phyloP scores from a whole-genome alignment of 2,329 filamentous ascomycete species.

The Microdochium bolleyi region DNA sequence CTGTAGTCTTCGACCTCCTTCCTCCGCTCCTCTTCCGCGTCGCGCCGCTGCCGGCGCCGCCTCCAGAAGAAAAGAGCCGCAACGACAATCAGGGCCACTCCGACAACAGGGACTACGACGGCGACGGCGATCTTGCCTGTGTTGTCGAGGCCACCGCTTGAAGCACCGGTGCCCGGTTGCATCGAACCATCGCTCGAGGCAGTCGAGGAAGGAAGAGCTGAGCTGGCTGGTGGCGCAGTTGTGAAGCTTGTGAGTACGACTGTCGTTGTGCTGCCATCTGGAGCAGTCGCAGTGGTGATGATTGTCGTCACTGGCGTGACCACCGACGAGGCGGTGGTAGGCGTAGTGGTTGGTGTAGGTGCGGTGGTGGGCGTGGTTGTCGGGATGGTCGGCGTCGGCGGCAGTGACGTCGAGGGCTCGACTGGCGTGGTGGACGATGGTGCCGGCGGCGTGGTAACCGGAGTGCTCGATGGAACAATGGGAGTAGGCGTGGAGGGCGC shows the following conservation, averaged over 20 bases:
- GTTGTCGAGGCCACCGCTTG: conserved; percentile 40
- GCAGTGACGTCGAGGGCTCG: conserved; percentile 3
- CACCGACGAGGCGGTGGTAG: conserved; percentile 3
- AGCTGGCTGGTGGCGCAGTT: conserved; percentile 5
- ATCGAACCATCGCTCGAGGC: conserved; percentile 9
- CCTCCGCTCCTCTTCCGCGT: conserved; percentile 76
- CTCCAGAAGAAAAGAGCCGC: conserved; percentile 79
- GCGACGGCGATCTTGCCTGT: conserved; percentile 80
- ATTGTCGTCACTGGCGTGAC: conserved; percentile 4
- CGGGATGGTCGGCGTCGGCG: conserved; percentile 3
- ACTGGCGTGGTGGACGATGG: conserved; percentile 4
- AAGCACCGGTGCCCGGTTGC: conserved; percentile 4
- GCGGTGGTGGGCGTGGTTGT: conserved; percentile 9
- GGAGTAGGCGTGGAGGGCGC: not conserved
- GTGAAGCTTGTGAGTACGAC: conserved; percentile 15
- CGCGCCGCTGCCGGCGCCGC: conserved; percentile 77
- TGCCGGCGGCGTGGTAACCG: conserved; percentile 2
- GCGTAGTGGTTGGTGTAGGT: conserved; percentile 8
- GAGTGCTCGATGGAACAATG: conserved; percentile 1
- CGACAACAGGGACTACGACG: conserved; percentile 87
- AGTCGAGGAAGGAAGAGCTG: conserved; percentile 1
- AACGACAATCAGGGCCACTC: conserved; percentile 72
- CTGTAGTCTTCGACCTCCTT: conserved; percentile 97
- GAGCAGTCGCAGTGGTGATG: conserved; percentile 6
- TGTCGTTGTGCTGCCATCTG: conserved; percentile 10